Evolutionary conservation across 345 rosid species (phyloP).

Genomic region (Salix brachista): DNA sequence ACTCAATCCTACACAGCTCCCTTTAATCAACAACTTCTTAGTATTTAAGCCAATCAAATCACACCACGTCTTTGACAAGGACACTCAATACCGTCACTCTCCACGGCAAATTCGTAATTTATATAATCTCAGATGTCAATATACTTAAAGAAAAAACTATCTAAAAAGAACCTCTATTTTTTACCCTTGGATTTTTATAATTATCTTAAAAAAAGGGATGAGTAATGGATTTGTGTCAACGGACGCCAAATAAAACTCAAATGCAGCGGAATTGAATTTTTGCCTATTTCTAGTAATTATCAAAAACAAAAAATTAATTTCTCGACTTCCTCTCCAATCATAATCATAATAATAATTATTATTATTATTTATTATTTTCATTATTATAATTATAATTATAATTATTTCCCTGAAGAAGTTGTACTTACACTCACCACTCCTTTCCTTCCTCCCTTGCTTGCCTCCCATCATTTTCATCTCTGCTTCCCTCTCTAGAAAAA

Average conservation of each 20-base stretch:
- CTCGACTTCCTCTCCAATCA: no score
- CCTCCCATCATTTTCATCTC: conserved; percentile 24
- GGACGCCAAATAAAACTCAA: conserved; percentile 45
- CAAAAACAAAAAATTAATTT: not conserved
- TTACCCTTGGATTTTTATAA: not conserved
- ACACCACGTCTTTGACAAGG: not conserved
- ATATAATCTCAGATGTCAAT: not conserved
- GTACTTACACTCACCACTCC: not conserved
- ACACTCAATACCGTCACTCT: not conserved
- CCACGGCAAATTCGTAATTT: not conserved
- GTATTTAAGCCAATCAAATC: not conserved
- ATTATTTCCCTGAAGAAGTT: not conserved
- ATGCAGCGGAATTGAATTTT: conserved; percentile 21
- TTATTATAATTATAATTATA: no score
- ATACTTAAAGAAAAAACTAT: not conserved
- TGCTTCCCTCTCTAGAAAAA: not conserved
- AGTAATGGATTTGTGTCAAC: conserved; percentile 35
- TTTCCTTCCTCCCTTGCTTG: conserved; percentile 1
- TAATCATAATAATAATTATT: not conserved
- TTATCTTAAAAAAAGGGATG: not conserved
- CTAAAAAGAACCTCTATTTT: not conserved
- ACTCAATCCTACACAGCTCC: not conserved
- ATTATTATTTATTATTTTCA: no score
- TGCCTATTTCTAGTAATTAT: not conserved
- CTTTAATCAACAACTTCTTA: not conserved